Conservation (phyloP, 1,139 yeast genomes). For the Yamadazyma triangularis region DNA sequence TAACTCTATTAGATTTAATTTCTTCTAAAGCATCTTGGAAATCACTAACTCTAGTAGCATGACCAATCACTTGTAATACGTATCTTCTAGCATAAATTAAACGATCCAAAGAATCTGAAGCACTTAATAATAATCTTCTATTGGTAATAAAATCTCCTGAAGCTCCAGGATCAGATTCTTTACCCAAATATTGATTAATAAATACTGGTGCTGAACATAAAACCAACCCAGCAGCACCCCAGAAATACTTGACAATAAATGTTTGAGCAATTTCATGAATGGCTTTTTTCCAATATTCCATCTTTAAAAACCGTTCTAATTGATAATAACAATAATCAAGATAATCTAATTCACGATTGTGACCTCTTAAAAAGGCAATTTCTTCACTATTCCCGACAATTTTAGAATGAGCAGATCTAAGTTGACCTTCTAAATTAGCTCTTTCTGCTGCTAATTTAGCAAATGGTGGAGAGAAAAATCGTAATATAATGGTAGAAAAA, state of each 20-base stretch:
- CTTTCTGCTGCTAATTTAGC: constrained; percentile 76
- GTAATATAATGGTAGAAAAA: constrained; percentile 67
- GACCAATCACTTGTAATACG: constrained; percentile 80
- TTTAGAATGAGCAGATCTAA: constrained; percentile 78
- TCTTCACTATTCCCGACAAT: constrained; percentile 79
- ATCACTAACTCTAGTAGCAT: constrained; percentile 69
- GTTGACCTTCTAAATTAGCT: constrained; percentile 81
- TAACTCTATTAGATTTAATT: constrained; percentile 30
- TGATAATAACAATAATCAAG: constrained; percentile 80
- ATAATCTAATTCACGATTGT: constrained; percentile 70
- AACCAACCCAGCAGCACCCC: constrained; percentile 94
- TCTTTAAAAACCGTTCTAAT: constrained; percentile 71
- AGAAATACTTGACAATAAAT: constrained; percentile 83
- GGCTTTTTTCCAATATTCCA: constrained; percentile 74
- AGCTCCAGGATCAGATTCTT: constrained; percentile 46
- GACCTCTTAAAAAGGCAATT: constrained; percentile 82
- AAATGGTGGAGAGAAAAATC: constrained; percentile 84
- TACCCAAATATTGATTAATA: constrained; percentile 53
- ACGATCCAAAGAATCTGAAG: constrained; percentile 86
- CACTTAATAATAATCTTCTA: constrained; percentile 76
- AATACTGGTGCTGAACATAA: constrained; percentile 89
- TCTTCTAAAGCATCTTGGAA: constrained; percentile 63
- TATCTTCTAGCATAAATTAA: constrained; percentile 82
- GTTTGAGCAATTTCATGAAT: constrained; percentile 74
- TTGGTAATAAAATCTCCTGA: constrained; percentile 86